Conservation (phyloP, 805 yeast species). For the Hagleromyces aurorensis region DNA sequence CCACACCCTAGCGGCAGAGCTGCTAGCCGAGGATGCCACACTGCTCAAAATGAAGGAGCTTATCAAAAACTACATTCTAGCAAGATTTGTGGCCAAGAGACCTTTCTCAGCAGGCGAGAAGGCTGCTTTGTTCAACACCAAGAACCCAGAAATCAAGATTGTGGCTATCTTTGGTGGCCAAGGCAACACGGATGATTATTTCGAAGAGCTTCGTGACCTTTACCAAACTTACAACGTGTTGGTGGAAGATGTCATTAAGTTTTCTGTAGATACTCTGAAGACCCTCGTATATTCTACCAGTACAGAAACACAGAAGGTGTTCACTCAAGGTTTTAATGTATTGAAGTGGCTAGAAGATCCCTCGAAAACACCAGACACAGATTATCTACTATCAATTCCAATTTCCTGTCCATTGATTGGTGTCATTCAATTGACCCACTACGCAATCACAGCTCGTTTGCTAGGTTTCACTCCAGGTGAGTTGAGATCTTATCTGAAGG, state of each 20-base stretch:
- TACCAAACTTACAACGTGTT: slow-evolving; percentile 71
- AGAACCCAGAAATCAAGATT: slow-evolving; percentile 51
- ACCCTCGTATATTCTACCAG: slow-evolving; percentile 55
- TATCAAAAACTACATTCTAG: slow-evolving; percentile 69
- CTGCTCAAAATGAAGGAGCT: slow-evolving; percentile 61
- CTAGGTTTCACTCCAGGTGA: slow-evolving; percentile 88
- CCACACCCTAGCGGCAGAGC: slow-evolving; percentile 75
- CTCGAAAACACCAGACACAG: slow-evolving; percentile 80
- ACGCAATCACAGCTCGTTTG: slow-evolving; percentile 76
- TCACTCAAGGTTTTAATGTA: slow-evolving; percentile 88
- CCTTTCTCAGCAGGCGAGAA: slow-evolving; percentile 43
- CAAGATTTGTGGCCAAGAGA: slow-evolving; percentile 42
- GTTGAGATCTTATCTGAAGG: slow-evolving; percentile 57
- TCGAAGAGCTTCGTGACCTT: slow-evolving; percentile 87
- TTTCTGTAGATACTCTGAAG: slow-evolving; percentile 62
- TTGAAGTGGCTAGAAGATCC: slow-evolving; percentile 81
- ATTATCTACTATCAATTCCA: slow-evolving; percentile 83
- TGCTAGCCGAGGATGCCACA: slow-evolving; percentile 55
- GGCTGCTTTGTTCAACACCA: slow-evolving; percentile 59
- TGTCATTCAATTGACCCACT: slow-evolving; percentile 90
- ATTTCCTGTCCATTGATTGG: slow-evolving; percentile 97
- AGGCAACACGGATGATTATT: slow-evolving; percentile 96
- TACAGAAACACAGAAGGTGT: slow-evolving; percentile 74
- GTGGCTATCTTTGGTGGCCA: slow-evolving; percentile 97
- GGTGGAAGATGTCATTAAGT: slow-evolving; percentile 59